Conservation (phyloP, 441 rosid genomes). For the Syzygium malaccense region DNA sequence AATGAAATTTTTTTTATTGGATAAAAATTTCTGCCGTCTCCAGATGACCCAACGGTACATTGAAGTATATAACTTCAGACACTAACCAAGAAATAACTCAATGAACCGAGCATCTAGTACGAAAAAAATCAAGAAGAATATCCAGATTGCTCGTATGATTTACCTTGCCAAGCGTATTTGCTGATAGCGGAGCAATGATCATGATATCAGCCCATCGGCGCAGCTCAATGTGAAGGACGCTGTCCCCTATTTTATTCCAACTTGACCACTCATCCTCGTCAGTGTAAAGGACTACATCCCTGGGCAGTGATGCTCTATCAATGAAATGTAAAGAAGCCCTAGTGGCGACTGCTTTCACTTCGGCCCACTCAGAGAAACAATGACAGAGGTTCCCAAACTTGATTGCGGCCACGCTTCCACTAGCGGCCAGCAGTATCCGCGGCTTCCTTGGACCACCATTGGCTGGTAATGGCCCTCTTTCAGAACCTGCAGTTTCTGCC, state of each 20-base stretch:
- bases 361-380: slow-evolving; percentile 77
- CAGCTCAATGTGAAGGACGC: slow-evolving; percentile 77
- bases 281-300: slow-evolving; percentile 54
- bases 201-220: slow-evolving; percentile 83
- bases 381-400: slow-evolving; percentile 77
- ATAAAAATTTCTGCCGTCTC: neutral
- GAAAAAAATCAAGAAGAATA: neutral
- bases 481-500: slow-evolving; percentile 23
- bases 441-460: slow-evolving; percentile 36
- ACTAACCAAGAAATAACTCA: neutral
- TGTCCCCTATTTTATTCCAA: slow-evolving; percentile 75
- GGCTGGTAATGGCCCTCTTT: slow-evolving; percentile 18
- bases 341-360: slow-evolving; percentile 77
- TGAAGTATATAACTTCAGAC: neutral
- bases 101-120: neutral
- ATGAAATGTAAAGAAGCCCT: slow-evolving; percentile 66
- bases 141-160: neutral
- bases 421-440: slow-evolving; percentile 64
- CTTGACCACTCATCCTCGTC: slow-evolving; percentile 77
- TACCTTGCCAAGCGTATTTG: slow-evolving; percentile 89
- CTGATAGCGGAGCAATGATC: slow-evolving; percentile 81
- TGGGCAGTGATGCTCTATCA: slow-evolving; percentile 53
- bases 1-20: neutral
- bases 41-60: neutral
- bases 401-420: slow-evolving; percentile 93